phyloP scores from a whole-genome alignment of 257 asterid genomes.

The Forsythia viridissima region DNA sequence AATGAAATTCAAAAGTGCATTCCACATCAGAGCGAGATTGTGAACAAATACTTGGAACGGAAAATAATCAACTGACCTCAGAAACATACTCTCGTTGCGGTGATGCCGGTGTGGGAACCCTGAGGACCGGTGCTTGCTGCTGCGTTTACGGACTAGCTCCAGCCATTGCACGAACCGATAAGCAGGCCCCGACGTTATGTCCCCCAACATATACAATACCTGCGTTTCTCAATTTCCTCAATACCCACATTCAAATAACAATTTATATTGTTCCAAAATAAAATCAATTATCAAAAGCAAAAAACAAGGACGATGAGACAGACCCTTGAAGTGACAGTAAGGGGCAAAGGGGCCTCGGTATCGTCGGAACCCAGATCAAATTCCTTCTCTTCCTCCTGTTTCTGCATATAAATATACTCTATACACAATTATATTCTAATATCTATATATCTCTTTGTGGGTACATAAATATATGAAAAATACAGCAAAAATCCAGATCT shows the following conservation, averaged over 20 bases:
- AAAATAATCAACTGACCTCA: slow-evolving; percentile 51
- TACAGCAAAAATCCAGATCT: slow-evolving; percentile 39
- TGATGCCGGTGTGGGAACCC: slow-evolving; percentile 83
- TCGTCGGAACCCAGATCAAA: slow-evolving; percentile 73
- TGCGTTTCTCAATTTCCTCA: slow-evolving; percentile 33
- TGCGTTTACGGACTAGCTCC: slow-evolving; percentile 96
- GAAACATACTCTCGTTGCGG: slow-evolving; percentile 56
- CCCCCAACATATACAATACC: slow-evolving; percentile 99
- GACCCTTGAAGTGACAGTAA: slow-evolving; percentile 94
- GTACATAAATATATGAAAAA: not conserved
- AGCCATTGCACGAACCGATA: slow-evolving; percentile 94
- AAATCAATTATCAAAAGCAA: no score
- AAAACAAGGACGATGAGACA: not conserved
- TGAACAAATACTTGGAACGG: slow-evolving; percentile 4
- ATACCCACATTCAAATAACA: slow-evolving; percentile 10
- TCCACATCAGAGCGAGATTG: not conserved
- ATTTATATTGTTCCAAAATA: not conserved
- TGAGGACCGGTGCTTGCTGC: slow-evolving; percentile 78
- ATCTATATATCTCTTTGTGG: not conserved
- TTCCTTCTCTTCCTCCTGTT: slow-evolving; percentile 73
- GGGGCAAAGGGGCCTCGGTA: slow-evolving; percentile 83
- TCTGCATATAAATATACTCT: slow-evolving; percentile 53
- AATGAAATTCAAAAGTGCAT: not conserved
- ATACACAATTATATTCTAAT: not conserved
- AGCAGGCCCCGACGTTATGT: slow-evolving; percentile 91